These are phyloP conservation scores for Tirmania nivea DNA, from an alignment of 495 filamentous ascomycete species.

Conservation along the genomic window DNA sequence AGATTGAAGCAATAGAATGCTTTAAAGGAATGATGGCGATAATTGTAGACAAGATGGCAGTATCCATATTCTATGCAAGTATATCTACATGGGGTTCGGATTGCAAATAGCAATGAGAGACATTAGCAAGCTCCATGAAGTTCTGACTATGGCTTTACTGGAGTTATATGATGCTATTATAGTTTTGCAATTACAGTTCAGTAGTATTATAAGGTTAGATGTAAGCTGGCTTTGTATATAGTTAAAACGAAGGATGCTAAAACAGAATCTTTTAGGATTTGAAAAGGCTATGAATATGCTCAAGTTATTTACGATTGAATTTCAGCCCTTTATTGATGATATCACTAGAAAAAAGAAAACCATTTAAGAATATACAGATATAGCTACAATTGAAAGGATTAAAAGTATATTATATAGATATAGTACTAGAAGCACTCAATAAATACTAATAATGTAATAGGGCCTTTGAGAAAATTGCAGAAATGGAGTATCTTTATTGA, in stretches of 20 bases:
- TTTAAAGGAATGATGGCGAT: not conserved
- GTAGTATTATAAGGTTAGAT: not conserved
- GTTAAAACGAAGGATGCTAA: not conserved
- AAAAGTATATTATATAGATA: not conserved
- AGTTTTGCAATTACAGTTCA: not conserved
- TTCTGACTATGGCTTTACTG: not conserved
- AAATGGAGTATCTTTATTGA: not conserved
- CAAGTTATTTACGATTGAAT: not conserved
- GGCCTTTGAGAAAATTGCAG: not conserved
- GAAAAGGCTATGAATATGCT: not conserved
- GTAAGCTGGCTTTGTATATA: not conserved
- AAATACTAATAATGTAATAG: not conserved
- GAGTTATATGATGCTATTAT: not conserved
- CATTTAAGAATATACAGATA: not conserved
- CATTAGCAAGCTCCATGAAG: not conserved
- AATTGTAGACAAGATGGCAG: not conserved
- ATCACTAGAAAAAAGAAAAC: not conserved
- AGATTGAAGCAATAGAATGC: not conserved
- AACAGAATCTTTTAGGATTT: too few relatives aligned
- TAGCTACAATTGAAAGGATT: not conserved
- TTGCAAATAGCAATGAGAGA: not conserved
- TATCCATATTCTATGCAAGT: not conserved
- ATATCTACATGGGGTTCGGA: not conserved
- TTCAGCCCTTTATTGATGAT: not conserved
- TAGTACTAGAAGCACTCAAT: too few relatives aligned